Evolutionary conservation across 805 yeast species (phyloP), one percentile per base, ranked within the genome.

Genomic region (Candida germanica): DNA sequence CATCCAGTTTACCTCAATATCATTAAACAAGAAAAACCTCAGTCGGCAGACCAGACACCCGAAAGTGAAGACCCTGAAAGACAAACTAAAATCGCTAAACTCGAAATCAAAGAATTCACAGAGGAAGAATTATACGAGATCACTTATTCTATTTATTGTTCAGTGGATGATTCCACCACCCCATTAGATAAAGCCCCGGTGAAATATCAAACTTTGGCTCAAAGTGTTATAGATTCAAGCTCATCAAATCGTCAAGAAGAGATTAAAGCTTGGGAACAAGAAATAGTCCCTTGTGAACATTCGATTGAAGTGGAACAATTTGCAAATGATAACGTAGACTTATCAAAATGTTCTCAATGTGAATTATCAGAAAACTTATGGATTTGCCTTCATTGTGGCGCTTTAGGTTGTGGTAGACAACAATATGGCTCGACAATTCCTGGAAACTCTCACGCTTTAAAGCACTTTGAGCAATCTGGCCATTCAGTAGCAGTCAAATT

Each of bases 311-410:
- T 86, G 21, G 52, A 59, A 23, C 83, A 79, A 42, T 18, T 32
- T 24, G 36, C 33, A 5, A 38, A 33, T 5, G 33, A 25, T 7
- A 38, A n/a, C 17, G 50, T 31, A 3, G 66, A 73, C 22, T 43
- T 73, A 3, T 42, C 66, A 0, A 51, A 72, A 32, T 85, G 94
- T 56, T 43, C 48, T 3, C 56, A 56, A 8, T 85, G 95, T 62
- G 84, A 73, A 1, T 65, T 93, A 45, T 58, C 61, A 20, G 84
- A 81, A 46, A 93, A 93, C 54, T 61, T 93, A 31, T 93, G 99
- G 99, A 68, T 93, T 12, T 93, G 99, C 64, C 61, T 93, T 30
- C 75, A 75, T 32, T 93, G 98, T 71, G 98, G 98, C 2, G 64
- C 74, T n/a, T 50, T 88, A 8, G 96, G 96, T 4, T 93, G 99